These are phyloP conservation scores for Sungouiozyma ichnusensis DNA, from an alignment of 805 yeast species.

Conservation along the genomic window DNA sequence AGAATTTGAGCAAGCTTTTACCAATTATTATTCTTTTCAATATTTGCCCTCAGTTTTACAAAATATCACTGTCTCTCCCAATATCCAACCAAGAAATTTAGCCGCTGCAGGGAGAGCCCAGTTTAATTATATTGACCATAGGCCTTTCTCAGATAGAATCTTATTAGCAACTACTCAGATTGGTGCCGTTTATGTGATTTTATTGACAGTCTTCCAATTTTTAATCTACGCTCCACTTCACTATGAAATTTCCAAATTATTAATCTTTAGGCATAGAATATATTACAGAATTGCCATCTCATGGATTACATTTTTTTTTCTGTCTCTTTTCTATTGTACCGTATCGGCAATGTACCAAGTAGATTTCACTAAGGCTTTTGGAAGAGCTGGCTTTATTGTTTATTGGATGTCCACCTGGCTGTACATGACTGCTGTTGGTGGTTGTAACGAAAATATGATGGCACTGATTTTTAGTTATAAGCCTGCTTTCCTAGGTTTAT, in stretches of 20 bases:
- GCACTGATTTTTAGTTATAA: slow-evolving; percentile 39
- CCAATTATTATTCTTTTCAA: slow-evolving; percentile 1
- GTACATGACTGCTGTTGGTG: slow-evolving; percentile 68
- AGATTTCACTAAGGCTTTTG: slow-evolving; percentile 48
- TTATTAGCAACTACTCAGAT: slow-evolving; percentile 63
- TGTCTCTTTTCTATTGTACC: slow-evolving; percentile 48
- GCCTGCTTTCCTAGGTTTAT: slow-evolving; percentile 60
- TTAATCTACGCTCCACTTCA: slow-evolving; percentile 50
- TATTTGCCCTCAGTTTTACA: slow-evolving; percentile 14
- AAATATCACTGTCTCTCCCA: slow-evolving; percentile 9
- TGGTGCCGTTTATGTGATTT: slow-evolving; percentile 62
- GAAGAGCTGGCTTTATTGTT: slow-evolving; percentile 61
- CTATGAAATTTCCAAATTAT: slow-evolving; percentile 35
- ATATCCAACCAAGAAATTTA: slow-evolving; percentile 3
- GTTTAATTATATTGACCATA: slow-evolving; percentile 34
- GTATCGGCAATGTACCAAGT: slow-evolving; percentile 63
- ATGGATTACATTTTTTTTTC: slow-evolving; percentile 40
- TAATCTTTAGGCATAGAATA: slow-evolving; percentile 37
- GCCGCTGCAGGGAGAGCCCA: slow-evolving; percentile 23
- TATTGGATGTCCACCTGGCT: slow-evolving; percentile 61
- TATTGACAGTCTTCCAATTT: slow-evolving; percentile 63
- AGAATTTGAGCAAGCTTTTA: slow-evolving; percentile 24
- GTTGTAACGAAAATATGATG: slow-evolving; percentile 58
- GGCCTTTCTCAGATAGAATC: slow-evolving; percentile 40
- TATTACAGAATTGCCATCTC: slow-evolving; percentile 42